Conservation (phyloP, 176 grass and related monocot species). For the Typha latifolia region DNA sequence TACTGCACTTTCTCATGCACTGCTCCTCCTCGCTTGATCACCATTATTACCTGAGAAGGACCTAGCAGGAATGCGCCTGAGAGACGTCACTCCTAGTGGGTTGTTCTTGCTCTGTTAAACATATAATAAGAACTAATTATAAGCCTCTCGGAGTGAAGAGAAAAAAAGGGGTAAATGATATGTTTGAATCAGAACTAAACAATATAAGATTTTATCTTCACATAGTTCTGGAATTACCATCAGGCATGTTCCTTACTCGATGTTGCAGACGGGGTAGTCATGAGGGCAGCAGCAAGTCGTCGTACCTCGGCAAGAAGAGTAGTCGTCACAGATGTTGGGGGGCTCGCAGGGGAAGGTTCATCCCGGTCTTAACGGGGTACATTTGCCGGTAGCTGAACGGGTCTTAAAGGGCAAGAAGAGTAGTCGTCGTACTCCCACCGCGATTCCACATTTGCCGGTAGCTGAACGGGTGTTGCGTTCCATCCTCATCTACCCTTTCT, state of each 20-base stretch:
- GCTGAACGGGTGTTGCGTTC: slow-evolving; percentile 58
- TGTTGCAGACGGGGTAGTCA: slow-evolving; percentile 73
- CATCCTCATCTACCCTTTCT: slow-evolving; percentile 65
- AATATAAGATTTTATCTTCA: background rate
- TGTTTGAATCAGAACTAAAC: background rate
- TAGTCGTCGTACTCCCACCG: slow-evolving; percentile 58
- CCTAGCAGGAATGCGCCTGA: slow-evolving; percentile 40
- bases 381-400: slow-evolving; percentile 45
- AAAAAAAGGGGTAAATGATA: background rate
- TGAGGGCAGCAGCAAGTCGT: slow-evolving; percentile 96
- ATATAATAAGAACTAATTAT: slow-evolving; percentile 4
- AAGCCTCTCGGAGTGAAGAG: background rate
- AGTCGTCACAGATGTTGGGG: slow-evolving; percentile 47
- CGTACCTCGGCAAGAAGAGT: slow-evolving; percentile 50
- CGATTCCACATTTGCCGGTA: slow-evolving; percentile 69
- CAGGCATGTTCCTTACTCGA: slow-evolving; percentile 48
- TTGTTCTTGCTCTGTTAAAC: slow-evolving; percentile 60
- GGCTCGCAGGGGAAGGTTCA: slow-evolving; percentile 37
- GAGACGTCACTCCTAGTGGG: slow-evolving; percentile 63
- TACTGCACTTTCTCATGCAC: slow-evolving; percentile 20
- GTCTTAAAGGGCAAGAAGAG: too few species aligned
- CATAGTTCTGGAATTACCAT: slow-evolving; percentile 30
- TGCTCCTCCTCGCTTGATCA: slow-evolving; percentile 47
- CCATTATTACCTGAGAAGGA: slow-evolving; percentile 26
- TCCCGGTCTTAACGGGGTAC: slow-evolving; percentile 59